Evolutionary conservation across 305 asterid genomes (phyloP), one percentile per base, ranked within the genome.

Genomic region (Salvia sclarea): DNA sequence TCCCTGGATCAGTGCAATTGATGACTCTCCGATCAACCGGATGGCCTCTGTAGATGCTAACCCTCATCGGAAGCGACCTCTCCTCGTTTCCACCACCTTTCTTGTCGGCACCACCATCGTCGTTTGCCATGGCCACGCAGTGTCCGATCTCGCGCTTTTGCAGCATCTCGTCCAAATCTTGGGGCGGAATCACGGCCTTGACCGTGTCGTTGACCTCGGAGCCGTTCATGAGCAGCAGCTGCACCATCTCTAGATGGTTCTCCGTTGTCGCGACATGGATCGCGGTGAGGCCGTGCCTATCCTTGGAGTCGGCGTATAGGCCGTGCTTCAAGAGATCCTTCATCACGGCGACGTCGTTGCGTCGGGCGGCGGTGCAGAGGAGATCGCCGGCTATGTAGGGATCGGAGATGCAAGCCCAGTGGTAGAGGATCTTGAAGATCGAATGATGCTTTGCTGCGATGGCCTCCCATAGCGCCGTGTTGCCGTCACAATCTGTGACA

Each of bases 381-480:
- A 93, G 97, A 62, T 90, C 96, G 9, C 96, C 98, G 0, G 92
- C 88, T 3, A 91, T 53, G 56, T 79, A 77, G 61, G 92, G 90
- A 59, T 93, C 91, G 1, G 98, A 86, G 45, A 88, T 68, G 48
- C 87, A 88, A 10, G 94, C 92, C 97, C 96, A 90, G 20, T 84
- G 91, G 86, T 86, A 88, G 16, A 93, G 63, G 40, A 88, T 87
- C 64, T 76, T 79, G 84, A 93, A 93, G 64, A 81, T 76, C 10
- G 97, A 82, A 61, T 90, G 91, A 54, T 90, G 85, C 59, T 84
- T 90, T 14, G 81, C 76, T 25, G 86, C 64, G 69, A 93, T 67
- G 6, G 96, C 95, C 7, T 90, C 88, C 98, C 97, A 93, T 59
- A 93, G 8, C 0, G 97, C 97, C 0, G 92, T 90, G 84, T 90